A percentile compares a stretch with the other conserved stretches of the same genome.
phyloP scores from a whole-genome alignment of 371 early-diverging fungal genomes.

The Mortierella sp. region DNA sequence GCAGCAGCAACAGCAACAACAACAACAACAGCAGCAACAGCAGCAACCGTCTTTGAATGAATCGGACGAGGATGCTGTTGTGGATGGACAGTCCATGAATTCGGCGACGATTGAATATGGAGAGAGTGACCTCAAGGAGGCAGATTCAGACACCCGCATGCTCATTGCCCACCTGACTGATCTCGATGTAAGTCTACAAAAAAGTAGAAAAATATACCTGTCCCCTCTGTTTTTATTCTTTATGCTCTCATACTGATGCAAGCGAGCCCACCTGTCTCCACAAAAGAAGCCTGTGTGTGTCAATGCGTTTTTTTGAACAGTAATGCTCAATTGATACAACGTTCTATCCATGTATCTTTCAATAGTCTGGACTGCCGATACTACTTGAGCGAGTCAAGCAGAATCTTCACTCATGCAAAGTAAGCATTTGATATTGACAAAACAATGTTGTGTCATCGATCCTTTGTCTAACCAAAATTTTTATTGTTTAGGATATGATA shows the following conservation, averaged over 20 bases:
- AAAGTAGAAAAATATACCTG: neutral
- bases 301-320: neutral
- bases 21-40: constrained; percentile 16
- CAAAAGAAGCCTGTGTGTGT: neutral
- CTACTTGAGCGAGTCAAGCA: constrained; percentile 59
- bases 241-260: neutral
- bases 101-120: constrained; percentile 24
- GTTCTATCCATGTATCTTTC: neutral
- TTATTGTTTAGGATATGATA: constrained; percentile 37
- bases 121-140: constrained; percentile 37
- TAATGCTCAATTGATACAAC: neutral
- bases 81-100: constrained; percentile 24
- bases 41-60: constrained; percentile 27
- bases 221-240: neutral
- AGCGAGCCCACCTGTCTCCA: neutral
- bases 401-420: constrained; percentile 57
- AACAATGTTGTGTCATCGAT: too few species aligned
- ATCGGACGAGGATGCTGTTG: constrained; percentile 41
- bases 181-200: constrained; percentile 41
- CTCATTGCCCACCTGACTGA: constrained; percentile 49
- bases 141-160: constrained; percentile 33
- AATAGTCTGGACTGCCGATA: constrained; percentile 52
- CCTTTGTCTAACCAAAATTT: neutral
- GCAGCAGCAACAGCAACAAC: constrained; percentile 20
- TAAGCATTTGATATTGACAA: constrained; percentile 4